Conservation (phyloP, 2,329 filamentous ascomycete genomes). For the Penicillium sp. region DNA sequence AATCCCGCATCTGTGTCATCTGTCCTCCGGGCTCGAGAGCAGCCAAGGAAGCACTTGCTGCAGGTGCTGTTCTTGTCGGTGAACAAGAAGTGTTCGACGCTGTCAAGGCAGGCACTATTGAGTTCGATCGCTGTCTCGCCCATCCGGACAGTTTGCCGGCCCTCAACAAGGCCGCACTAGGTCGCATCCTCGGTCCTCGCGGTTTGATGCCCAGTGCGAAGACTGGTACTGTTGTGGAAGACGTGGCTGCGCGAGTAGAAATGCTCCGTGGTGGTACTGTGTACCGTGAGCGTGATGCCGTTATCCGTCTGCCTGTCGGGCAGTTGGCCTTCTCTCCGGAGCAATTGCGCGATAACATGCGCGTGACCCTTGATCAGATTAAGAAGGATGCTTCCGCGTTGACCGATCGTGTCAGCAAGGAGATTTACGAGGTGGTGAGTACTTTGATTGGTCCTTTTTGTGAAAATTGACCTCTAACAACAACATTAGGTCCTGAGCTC, state of each 20-base stretch:
- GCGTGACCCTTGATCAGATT: slow-evolving; percentile 69
- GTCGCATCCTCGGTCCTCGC: slow-evolving; percentile 78
- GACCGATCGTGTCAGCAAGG: slow-evolving; percentile 65
- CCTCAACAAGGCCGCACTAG: slow-evolving; percentile 77
- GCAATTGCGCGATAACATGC: slow-evolving; percentile 80
- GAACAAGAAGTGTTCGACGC: slow-evolving; percentile 81
- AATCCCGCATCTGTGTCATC: slow-evolving; percentile 85
- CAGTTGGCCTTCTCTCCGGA: slow-evolving; percentile 86
- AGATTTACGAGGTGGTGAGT: slow-evolving; percentile 68
- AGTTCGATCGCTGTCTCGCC: slow-evolving; percentile 87
- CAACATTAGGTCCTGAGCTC: slow-evolving; percentile 69
- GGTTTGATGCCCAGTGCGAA: slow-evolving; percentile 91
- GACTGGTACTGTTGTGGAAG: slow-evolving; percentile 81
- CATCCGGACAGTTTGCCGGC: slow-evolving; percentile 74
- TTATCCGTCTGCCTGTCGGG: slow-evolving; percentile 84
- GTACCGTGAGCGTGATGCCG: slow-evolving; percentile 81
- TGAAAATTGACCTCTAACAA: neutral
- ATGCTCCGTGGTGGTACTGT: slow-evolving; percentile 81
- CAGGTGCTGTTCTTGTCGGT: slow-evolving; percentile 79
- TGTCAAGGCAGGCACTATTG: slow-evolving; percentile 71
- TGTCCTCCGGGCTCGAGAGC: slow-evolving; percentile 76
- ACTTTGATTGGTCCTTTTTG: neutral
- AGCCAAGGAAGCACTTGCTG: slow-evolving; percentile 69
- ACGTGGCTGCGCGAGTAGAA: slow-evolving; percentile 70
- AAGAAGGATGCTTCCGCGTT: slow-evolving; percentile 72